Evolutionary conservation across 306 rosid genomes (phyloP).

Genomic region (Acacia confusa): DNA sequence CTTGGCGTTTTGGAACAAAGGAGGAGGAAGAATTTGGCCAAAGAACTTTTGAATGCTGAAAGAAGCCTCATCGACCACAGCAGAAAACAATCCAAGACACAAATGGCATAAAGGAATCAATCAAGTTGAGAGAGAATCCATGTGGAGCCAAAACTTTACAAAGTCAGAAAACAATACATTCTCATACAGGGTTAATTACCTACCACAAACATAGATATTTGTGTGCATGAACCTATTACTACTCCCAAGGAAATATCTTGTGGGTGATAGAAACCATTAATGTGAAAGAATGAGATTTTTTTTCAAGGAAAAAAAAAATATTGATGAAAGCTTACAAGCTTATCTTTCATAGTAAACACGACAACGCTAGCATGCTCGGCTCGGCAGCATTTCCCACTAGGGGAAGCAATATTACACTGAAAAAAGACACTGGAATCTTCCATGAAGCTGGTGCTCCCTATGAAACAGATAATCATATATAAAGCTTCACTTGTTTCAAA

Average conservation of each 20-base stretch:
- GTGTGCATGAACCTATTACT: conserved; percentile 81
- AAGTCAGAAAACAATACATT: neutral
- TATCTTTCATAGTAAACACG: conserved; percentile 89
- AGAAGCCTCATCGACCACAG: too few species aligned
- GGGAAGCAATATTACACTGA: conserved; percentile 84
- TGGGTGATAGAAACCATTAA: conserved; percentile 24
- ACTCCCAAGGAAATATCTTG: conserved; percentile 86
- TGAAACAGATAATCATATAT: conserved; percentile 24
- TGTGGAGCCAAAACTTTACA: neutral
- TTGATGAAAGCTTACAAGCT: conserved; percentile 57
- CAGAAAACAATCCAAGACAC: too few species aligned
- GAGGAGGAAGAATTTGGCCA: too few species aligned
- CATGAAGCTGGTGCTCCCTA: conserved; percentile 72
- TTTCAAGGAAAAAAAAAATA: neutral
- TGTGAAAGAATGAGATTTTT: neutral
- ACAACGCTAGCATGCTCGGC: conserved; percentile 89
- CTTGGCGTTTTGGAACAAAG: too few species aligned
- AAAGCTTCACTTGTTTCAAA: conserved; percentile 3
- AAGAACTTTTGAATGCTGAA: too few species aligned
- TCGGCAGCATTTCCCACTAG: conserved; percentile 87
- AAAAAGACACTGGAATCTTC: conserved; percentile 66
- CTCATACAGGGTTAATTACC: conserved; percentile 23
- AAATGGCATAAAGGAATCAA: too few species aligned
- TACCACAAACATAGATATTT: conserved; percentile 85
- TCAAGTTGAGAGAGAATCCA: too few species aligned